Base-by-base conservation (phyloP, 805 yeast species). In the Ogataea saltuana region DNA sequence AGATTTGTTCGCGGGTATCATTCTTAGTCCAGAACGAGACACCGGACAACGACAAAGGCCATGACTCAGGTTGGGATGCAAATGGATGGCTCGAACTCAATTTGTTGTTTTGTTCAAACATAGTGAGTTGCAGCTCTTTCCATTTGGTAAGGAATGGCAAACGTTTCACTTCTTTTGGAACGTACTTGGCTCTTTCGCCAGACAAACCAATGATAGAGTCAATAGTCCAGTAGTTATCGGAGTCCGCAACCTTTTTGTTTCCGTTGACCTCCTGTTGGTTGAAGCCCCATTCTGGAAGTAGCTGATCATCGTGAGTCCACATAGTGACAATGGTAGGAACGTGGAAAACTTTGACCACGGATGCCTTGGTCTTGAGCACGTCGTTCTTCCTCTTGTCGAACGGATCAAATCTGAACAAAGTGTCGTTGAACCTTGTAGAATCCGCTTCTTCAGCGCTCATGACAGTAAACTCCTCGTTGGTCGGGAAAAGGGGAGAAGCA, bases 241-340 rank as follows among this genome's bases (percentile, higher is more conserved):
- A 53, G 36, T 85, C 95, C 27, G 64, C 76, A 16, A 83, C 61
- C 61, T 88, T 84, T 64, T 93, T 93, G 71, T 86, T 88, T 61
- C 99, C 99, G 62, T 93, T 88, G 46, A 93, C 89, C 69, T 93
- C 99, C 61, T 84, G 89, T 63, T 93, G 98, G 41, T 71, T 69
- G 62, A 81, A 86, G 1, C 85, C 99, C 99, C 99, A 93, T 12
- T 88, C 97, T 15, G 99, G 99, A 46, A 93, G 77, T 32, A 79
- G 61, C 45, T 76, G 81, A 58, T 87, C 96, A 55, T 83, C 75
- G 58, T 88, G 96, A 4, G 97, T 85, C 95, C 96, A 90, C 79
- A 93, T 76, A 15, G 96, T 91, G 33, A 95, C 98, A 38, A 85
- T 78, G 1, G 97, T 87, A 42, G 85, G 89, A 18, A 80, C 83